Evolutionary conservation across 257 asterid species (phyloP), one percentile per base, ranked within the genome.

Genomic region (Henckelia pumila): DNA sequence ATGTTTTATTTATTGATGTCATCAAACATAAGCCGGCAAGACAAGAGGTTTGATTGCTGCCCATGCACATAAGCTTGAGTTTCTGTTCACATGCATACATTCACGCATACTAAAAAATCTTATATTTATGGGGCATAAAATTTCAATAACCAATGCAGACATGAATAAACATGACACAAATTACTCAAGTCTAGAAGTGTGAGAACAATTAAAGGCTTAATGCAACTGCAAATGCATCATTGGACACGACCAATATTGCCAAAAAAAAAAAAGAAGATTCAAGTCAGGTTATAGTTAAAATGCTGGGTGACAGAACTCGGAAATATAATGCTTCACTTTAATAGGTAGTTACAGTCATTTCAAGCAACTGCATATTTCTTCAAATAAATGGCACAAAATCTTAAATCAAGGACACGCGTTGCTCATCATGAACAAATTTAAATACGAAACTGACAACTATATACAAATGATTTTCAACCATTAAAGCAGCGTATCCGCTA

Each of bases 341-440:
- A 16, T 53, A 59, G 21, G 29, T 56, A 19, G 22, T 47, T 61
- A 60, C 7, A 40, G 35, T 30, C 44, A 49, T 22, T 71, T 25
- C 29, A 20, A 57, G 28, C 64, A 58, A 56, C 20, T 32, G 56
- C 37, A 58, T 21, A 37, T 13, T 55, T 72, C 66, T 64, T 49
- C 50, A 56, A 25, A 25, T 25, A 25, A 25, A 25, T 25, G 26
- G 63, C 40, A 32, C 44, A 28, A 13, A 26, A 2, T 59, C 22
- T 25, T 59, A 11, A 13, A 52, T 21, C 6, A 49, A 20, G 28
- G 11, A 30, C 16, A 17, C 5, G 23, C 16, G 28, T 59, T 19
- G 47, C 67, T 44, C 59, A 22, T 32, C 44, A 5, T 58, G 26
- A 19, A 26, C n/a, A 33, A 33, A 17, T 53, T 8, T 30, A 24